Evolutionary conservation across 345 rosid genomes (phyloP).

Genomic region (Sisymbrium irio): DNA sequence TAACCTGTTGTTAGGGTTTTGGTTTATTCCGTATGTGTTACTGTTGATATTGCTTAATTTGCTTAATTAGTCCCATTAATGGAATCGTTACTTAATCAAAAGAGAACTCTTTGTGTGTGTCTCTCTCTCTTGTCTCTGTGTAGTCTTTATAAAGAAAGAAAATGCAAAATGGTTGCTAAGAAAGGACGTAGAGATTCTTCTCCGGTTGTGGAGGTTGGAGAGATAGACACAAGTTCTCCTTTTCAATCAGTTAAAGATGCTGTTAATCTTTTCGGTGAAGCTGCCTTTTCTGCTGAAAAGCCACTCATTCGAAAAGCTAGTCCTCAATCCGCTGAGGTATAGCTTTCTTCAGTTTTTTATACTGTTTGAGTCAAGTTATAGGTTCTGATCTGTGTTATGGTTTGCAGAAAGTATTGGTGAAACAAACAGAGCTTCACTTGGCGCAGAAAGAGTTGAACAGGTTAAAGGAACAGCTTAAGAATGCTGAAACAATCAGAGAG

Average conservation of each 20-base stretch:
- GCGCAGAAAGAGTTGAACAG: slow-evolving; percentile 72
- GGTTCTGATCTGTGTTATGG: slow-evolving; percentile 9
- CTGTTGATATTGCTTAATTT: slow-evolving; percentile 9
- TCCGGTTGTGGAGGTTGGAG: slow-evolving; percentile 76
- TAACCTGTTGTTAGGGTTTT: slow-evolving; percentile 20
- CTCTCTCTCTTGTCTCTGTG: slow-evolving; percentile 1
- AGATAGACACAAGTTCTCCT: slow-evolving; percentile 95
- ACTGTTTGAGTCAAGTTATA: too few species aligned
- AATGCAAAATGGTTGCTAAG: slow-evolving; percentile 67
- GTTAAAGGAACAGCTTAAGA: slow-evolving; percentile 70
- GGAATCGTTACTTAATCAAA: neutral
- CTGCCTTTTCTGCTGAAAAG: slow-evolving; percentile 80
- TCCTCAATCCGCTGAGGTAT: slow-evolving; percentile 84
- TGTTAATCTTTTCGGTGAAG: slow-evolving; percentile 82
- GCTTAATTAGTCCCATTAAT: neutral
- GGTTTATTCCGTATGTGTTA: neutral
- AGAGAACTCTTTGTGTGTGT: neutral
- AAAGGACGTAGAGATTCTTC: slow-evolving; percentile 59
- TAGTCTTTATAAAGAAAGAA: slow-evolving; percentile 16
- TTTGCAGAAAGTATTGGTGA: slow-evolving; percentile 69
- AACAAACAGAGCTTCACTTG: slow-evolving; percentile 86
- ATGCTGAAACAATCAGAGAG: slow-evolving; percentile 66
- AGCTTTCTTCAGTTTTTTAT: neutral
- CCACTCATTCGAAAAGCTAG: slow-evolving; percentile 59
- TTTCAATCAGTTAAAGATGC: slow-evolving; percentile 98